A percentile compares a stretch with the other conserved stretches of the same genome.
These are phyloP conservation scores for Pseudohalonectria lignicola DNA, from an alignment of 2,329 filamentous ascomycete genomes.

Conservation along the genomic window DNA sequence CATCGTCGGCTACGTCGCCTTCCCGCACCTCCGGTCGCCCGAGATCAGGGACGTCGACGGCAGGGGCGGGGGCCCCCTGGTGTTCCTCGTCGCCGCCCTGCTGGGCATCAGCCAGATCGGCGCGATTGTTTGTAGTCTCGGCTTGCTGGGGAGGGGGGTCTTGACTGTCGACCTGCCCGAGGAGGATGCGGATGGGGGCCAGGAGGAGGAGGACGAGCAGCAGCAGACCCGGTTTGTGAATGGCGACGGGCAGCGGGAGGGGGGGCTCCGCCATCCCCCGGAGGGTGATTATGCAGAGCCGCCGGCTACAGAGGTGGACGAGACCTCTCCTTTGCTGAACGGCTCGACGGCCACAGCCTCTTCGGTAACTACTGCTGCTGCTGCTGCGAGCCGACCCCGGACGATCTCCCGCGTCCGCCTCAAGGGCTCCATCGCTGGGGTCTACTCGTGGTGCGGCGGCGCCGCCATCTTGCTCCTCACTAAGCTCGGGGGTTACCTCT, in stretches of 20 bases:
- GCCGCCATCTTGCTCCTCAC: constrained; percentile 84
- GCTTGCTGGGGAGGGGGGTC: constrained; percentile 72
- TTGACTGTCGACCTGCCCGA: constrained; percentile 38
- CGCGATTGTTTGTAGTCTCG: constrained; percentile 91
- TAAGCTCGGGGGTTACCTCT: constrained; percentile 79
- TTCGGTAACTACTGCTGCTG: not conserved
- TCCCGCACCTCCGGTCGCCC: constrained; percentile 68
- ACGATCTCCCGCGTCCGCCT: constrained; percentile 44
- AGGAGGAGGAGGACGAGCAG: no score
- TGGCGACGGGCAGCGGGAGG: no score
- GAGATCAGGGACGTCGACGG: constrained; percentile 56
- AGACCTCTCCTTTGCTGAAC: constrained; percentile 27
- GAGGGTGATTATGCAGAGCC: no score
- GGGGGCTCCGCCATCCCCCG: no score
- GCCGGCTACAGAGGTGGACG: constrained; percentile 19
- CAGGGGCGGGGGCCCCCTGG: constrained; percentile 52
- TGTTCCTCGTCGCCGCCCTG: constrained; percentile 68
- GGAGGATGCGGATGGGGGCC: constrained; percentile 21
- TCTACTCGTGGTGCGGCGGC: constrained; percentile 86
- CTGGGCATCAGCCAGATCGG: constrained; percentile 93
- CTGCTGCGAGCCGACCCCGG: constrained; percentile 4
- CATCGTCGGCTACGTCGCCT: constrained; percentile 64
- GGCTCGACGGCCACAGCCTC: constrained; percentile 12
- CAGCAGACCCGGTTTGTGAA: no score
- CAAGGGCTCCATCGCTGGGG: constrained; percentile 89